These are phyloP conservation scores for Meredithiella fracta DNA, from an alignment of 2,329 filamentous ascomycete species.

Conservation along the genomic window DNA sequence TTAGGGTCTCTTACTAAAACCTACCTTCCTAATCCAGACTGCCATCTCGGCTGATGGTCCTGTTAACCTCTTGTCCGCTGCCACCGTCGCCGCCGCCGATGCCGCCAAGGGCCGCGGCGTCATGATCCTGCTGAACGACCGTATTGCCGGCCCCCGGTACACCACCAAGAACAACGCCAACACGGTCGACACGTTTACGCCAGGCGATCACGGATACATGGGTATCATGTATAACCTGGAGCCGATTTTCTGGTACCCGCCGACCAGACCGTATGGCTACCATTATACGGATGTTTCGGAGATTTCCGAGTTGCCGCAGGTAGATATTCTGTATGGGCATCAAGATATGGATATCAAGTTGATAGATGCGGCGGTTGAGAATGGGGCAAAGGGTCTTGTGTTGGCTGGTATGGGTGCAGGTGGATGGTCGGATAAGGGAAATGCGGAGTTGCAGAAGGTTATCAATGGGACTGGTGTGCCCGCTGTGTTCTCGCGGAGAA, in stretches of 20 bases:
- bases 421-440: conserved; percentile 28
- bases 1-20: background rate
- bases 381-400: conserved; percentile 37
- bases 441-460: conserved; percentile 23
- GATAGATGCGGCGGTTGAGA: conserved; percentile 30
- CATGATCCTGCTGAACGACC: conserved; percentile 46
- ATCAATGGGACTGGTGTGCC: conserved; percentile 30
- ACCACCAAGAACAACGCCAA: conserved; percentile 47
- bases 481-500: conserved; percentile 34
- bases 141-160: conserved; percentile 40
- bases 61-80: conserved; percentile 43
- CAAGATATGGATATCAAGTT: conserved; percentile 34
- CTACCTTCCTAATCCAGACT: conserved; percentile 20
- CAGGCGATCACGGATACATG: conserved; percentile 38
- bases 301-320: conserved; percentile 28
- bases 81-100: conserved; percentile 35
- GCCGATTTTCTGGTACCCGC: conserved; percentile 43
- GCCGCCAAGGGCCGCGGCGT: conserved; percentile 34
- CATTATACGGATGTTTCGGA: conserved; percentile 26
- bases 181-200: conserved; percentile 44
- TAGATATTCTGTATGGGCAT: conserved; percentile 40
- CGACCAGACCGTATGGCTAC: conserved; percentile 31
- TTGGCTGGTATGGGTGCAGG: conserved; percentile 40
- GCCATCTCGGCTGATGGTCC: conserved; percentile 47
- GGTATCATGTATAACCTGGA: conserved; percentile 41